Conservation (phyloP, 129 eudicot genomes). For the Heracleum sosnowskyi region DNA sequence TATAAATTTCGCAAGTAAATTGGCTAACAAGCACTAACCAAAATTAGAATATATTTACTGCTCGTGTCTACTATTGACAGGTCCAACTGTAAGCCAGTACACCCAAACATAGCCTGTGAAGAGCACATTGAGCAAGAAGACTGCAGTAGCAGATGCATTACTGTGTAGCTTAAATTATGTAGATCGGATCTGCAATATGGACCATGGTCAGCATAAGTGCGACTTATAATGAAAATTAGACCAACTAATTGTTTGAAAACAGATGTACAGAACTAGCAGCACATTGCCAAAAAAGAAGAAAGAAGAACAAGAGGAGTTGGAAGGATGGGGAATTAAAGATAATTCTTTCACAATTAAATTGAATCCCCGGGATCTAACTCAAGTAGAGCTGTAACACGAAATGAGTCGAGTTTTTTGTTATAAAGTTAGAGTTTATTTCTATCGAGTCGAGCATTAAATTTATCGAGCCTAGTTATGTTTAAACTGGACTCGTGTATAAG, state of each 20-base stretch:
- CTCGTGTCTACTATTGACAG: conserved; percentile 25
- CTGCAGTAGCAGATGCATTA: conserved; percentile 75
- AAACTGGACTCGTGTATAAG: too few relatives aligned
- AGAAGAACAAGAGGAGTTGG: neutral
- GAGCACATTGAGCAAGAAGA: conserved; percentile 75
- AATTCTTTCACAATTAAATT: neutral
- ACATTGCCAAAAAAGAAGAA: neutral
- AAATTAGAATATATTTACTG: conserved; percentile 73
- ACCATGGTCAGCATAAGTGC: conserved; percentile 6
- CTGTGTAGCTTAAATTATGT: conserved; percentile 89
- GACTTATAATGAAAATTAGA: neutral
- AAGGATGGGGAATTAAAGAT: neutral
- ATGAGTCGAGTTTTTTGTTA: too few relatives aligned
- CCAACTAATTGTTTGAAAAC: neutral
- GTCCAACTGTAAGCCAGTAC: conserved; percentile 75
- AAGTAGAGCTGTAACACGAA: too few relatives aligned
- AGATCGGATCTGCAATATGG: conserved; percentile 63
- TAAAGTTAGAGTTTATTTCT: too few relatives aligned
- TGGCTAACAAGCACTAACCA: conserved; percentile 24
- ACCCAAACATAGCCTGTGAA: conserved; percentile 90
- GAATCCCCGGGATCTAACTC: too few relatives aligned
- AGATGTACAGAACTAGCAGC: neutral
- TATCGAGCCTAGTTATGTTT: too few relatives aligned
- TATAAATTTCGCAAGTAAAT: neutral
- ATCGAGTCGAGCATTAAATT: too few relatives aligned